Conservation (phyloP, 2,329 filamentous ascomycete genomes). For the Teratosphaeria pseudoeucalypti region DNA sequence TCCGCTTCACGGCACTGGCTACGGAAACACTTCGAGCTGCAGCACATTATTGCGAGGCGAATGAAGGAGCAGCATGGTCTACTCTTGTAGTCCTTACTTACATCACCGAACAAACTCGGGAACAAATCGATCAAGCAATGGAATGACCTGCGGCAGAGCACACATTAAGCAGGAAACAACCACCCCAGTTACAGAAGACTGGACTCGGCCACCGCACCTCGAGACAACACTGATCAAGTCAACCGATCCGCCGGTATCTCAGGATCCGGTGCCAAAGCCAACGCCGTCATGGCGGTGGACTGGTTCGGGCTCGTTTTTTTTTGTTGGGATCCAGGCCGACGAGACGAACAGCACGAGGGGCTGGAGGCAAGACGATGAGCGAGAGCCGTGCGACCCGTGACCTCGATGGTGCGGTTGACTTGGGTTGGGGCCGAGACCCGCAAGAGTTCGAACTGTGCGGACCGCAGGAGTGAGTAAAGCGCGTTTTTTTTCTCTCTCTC, state of each 20-base stretch:
- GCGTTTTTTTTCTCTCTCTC: too few relatives aligned
- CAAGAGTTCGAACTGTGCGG: too few relatives aligned
- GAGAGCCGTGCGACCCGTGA: too few relatives aligned
- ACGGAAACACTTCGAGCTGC: background rate
- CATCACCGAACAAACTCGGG: background rate
- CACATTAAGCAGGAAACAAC: background rate
- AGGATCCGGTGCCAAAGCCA: background rate
- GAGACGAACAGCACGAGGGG: too few relatives aligned
- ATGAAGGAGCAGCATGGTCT: background rate
- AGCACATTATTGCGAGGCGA: background rate
- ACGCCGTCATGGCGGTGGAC: too few relatives aligned
- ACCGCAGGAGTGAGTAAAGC: too few relatives aligned
- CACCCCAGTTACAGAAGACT: background rate
- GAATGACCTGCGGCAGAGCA: background rate
- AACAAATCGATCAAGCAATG: background rate
- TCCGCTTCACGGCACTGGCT: background rate
- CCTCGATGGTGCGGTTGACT: too few relatives aligned
- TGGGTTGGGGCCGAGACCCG: too few relatives aligned
- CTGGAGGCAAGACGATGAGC: too few relatives aligned
- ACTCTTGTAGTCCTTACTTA: background rate
- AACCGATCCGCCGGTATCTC: background rate
- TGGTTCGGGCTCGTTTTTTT: too few relatives aligned
- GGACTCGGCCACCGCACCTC: background rate
- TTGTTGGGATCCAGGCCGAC: too few relatives aligned
- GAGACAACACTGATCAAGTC: background rate